Conservation (phyloP, 208 protist species). For the Acanthamoeba lenticulata region DNA sequence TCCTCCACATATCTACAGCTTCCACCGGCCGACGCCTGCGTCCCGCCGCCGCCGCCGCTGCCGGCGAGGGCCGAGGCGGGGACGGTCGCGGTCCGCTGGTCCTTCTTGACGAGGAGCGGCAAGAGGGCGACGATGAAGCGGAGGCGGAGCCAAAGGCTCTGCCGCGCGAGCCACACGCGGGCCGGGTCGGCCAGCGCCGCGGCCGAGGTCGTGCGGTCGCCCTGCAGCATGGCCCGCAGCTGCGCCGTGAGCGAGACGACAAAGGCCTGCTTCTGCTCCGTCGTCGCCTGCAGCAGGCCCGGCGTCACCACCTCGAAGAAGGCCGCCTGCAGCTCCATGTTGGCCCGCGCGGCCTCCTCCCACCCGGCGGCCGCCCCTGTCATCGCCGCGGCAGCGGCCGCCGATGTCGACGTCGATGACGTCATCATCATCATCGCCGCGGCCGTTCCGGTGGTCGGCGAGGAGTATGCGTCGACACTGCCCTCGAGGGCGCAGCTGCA, state of each 20-base stretch:
- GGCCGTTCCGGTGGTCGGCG: neutral
- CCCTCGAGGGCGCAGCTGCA: neutral
- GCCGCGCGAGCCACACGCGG: neutral
- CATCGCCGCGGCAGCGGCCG: neutral
- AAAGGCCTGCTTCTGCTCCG: constrained; percentile 32
- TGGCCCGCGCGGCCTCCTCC: neutral
- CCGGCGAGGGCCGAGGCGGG: too few species aligned
- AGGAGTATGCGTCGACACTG: neutral
- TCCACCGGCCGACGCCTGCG: neutral
- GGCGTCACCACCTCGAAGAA: constrained; percentile 29
- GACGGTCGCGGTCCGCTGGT: neutral
- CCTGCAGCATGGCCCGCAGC: neutral
- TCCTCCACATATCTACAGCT: constrained; percentile 25
- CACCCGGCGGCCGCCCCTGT: neutral
- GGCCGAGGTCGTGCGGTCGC: neutral
- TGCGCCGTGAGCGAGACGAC: neutral
- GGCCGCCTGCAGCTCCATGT: neutral
- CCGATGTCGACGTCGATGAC: too few species aligned
- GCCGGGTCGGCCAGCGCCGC: neutral
- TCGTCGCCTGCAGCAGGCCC: neutral
- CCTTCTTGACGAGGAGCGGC: neutral
- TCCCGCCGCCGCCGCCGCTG: too few species aligned
- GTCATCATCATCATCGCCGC: too few species aligned
- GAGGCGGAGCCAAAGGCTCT: neutral
- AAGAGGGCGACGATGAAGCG: neutral